Conservation (phyloP, 169 alveolate genomes). For the Plasmodium malariae region DNA sequence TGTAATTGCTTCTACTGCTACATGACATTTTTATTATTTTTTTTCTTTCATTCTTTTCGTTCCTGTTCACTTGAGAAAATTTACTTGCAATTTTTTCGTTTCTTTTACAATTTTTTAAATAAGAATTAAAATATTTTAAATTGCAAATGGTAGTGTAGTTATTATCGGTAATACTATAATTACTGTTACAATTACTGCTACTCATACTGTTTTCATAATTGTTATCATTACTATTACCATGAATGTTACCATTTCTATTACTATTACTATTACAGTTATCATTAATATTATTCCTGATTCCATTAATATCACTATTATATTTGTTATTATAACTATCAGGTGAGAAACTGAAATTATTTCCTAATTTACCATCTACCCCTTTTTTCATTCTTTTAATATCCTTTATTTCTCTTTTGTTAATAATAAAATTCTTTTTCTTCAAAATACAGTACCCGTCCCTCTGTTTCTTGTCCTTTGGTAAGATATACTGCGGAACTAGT, state of each 20-base stretch:
- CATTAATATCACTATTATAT: too few relatives aligned
- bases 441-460: conserved; percentile 13
- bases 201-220: not conserved
- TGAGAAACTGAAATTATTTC: not conserved
- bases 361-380: not conserved
- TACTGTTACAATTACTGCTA: not conserved
- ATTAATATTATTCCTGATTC: too few relatives aligned
- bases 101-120: not conserved
- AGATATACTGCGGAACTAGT: conserved; percentile 27
- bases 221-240: too few relatives aligned
- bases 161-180: not conserved
- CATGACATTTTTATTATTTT: not conserved
- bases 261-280: too few relatives aligned
- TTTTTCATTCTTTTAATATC: conserved; percentile 7
- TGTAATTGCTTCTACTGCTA: conserved; percentile 2
- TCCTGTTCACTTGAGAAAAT: not conserved
- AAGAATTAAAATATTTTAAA: too few relatives aligned
- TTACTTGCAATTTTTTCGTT: not conserved
- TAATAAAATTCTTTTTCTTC: not conserved
- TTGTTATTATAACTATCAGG: not conserved
- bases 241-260: not conserved
- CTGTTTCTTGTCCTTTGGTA: conserved; percentile 20
- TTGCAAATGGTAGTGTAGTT: too few relatives aligned
- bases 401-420: not conserved
- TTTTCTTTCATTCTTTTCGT: conserved; percentile 10